Conservation (phyloP, 371 early-diverging fungal genomes). For the Phascolomyces articulosus region DNA sequence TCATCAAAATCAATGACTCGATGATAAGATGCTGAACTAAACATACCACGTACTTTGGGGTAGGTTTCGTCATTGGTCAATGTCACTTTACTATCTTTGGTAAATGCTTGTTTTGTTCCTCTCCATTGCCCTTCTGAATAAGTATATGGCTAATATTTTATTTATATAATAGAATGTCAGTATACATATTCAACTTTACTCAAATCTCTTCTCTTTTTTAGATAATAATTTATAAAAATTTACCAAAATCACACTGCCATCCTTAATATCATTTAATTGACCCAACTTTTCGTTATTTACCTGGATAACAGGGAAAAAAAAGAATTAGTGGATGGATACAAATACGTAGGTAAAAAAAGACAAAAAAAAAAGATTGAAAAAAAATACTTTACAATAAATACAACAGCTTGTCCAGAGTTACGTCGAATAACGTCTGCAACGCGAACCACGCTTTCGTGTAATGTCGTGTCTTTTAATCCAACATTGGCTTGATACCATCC, state of each 20-base stretch:
- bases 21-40: constrained; percentile 43
- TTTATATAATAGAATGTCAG: too few relatives aligned
- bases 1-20: constrained; percentile 74
- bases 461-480: constrained; percentile 34
- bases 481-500: constrained; percentile 71
- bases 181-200: too few relatives aligned
- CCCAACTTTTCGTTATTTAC: constrained; percentile 37
- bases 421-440: constrained; percentile 56
- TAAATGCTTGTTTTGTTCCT: constrained; percentile 41
- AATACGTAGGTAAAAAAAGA: too few relatives aligned
- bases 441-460: constrained; percentile 55
- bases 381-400: constrained; percentile 40
- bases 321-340: too few relatives aligned
- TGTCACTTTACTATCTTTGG: constrained; percentile 23
- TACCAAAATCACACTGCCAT: constrained; percentile 34
- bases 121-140: constrained; percentile 56
- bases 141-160: constrained; percentile 48
- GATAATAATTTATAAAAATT: constrained; percentile 3
- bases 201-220: too few relatives aligned
- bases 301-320: constrained; percentile 8
- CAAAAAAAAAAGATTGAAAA: background rate
- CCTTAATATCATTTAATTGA: constrained; percentile 15
- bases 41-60: constrained; percentile 36
- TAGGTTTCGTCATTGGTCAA: constrained; percentile 39
- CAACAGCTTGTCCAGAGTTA: constrained; percentile 35